These are phyloP conservation scores for Viola odorata DNA, from an alignment of 345 rosid species.

Conservation along the genomic window DNA sequence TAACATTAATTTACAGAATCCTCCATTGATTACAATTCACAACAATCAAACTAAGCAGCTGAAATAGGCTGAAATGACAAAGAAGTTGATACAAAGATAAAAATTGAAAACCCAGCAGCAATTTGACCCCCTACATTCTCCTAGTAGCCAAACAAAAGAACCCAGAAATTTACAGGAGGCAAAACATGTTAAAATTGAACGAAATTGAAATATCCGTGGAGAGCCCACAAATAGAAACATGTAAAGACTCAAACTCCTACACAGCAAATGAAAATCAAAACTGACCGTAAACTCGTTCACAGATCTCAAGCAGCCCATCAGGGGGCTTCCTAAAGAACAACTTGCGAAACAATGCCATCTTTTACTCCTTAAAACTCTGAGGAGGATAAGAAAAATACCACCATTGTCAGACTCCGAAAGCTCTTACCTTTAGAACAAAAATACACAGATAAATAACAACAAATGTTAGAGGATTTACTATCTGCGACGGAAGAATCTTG, in stretches of 20 bases:
- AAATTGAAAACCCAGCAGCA: not conserved
- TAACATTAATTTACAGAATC: too few relatives aligned
- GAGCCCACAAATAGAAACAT: not conserved
- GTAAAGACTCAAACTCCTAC: not conserved
- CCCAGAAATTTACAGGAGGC: not conserved
- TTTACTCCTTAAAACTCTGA: too few relatives aligned
- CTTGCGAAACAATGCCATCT: conserved; percentile 83
- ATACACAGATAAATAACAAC: too few relatives aligned
- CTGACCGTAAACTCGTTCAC: conserved; percentile 75
- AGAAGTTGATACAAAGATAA: too few relatives aligned
- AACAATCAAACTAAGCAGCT: too few relatives aligned
- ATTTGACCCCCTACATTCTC: not conserved
- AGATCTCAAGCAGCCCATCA: conserved; percentile 90
- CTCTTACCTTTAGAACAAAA: too few relatives aligned
- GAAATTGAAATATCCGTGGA: not conserved
- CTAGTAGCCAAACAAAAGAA: not conserved
- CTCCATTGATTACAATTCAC: too few relatives aligned
- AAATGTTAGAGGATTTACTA: too few relatives aligned
- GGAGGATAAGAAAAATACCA: too few relatives aligned
- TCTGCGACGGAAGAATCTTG: too few relatives aligned
- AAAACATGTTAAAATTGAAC: not conserved
- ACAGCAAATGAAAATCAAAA: not conserved
- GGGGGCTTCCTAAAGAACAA: conserved; percentile 83
- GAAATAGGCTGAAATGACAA: too few relatives aligned
- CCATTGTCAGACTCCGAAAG: too few relatives aligned